A percentile compares a stretch with the other conserved stretches of the same genome.
phyloP scores from a whole-genome alignment of 441 rosid genomes.

The Adansonia grandidieri region DNA sequence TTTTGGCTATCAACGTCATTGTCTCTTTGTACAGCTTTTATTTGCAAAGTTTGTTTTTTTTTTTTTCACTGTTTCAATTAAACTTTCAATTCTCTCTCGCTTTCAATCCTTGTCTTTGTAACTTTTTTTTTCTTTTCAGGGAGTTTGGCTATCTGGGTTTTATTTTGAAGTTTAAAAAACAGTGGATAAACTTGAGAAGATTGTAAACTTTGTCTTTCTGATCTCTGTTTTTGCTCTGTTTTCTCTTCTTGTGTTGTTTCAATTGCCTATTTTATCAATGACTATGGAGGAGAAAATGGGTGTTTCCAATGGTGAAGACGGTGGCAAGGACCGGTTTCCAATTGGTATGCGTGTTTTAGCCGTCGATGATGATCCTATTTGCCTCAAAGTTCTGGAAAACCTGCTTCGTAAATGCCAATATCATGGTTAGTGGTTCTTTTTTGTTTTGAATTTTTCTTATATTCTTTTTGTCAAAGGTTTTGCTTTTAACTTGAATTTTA shows the following conservation, averaged over 20 bases:
- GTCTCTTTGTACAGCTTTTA: constrained; percentile 35
- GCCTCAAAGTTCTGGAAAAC: constrained; percentile 71
- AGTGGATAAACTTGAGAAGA: constrained; percentile 18
- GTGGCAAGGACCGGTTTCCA: constrained; percentile 55
- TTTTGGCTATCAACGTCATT: constrained; percentile 47
- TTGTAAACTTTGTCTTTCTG: not conserved
- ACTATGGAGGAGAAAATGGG: constrained; percentile 40
- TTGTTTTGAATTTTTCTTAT: not conserved
- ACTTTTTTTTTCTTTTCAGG: not conserved
- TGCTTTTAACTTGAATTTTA: not conserved
- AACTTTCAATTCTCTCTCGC: constrained; percentile 14
- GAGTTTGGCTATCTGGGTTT: constrained; percentile 38
- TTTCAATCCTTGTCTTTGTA: not conserved
- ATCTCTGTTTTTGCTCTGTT: constrained; percentile 32
- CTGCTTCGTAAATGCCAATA: constrained; percentile 83
- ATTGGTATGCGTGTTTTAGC: constrained; percentile 87
- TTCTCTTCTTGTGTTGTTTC: constrained; percentile 25
- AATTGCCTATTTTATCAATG: constrained; percentile 38
- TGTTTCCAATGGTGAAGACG: constrained; percentile 40
- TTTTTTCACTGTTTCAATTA: constrained; percentile 16
- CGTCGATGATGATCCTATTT: constrained; percentile 86
- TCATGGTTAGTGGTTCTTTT: constrained; percentile 51
- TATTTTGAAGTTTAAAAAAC: constrained; percentile 22
- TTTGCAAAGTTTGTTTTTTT: constrained; percentile 10
- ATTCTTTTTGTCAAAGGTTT: not conserved